phyloP scores from a whole-genome alignment of 805 yeast genomes.

The Pachysolen tannophilus region DNA sequence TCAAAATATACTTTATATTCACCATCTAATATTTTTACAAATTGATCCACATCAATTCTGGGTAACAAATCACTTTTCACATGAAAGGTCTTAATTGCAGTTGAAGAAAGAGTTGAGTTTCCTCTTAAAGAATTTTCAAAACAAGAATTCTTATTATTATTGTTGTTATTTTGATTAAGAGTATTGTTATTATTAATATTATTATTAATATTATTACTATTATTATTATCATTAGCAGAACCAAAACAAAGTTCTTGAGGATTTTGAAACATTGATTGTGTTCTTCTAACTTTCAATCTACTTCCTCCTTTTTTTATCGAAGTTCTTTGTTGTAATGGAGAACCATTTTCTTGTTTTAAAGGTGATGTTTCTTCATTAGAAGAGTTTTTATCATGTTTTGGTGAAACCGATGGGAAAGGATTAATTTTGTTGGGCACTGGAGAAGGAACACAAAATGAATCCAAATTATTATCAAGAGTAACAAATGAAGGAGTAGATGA shows the following conservation, averaged over 20 bases:
- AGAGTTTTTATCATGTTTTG: too few relatives aligned
- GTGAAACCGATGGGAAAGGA: slow-evolving; percentile 1
- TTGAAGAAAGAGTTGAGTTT: slow-evolving; percentile 19
- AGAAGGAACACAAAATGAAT: slow-evolving; percentile 18
- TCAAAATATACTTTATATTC: slow-evolving; percentile 40
- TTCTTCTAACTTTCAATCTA: slow-evolving; percentile 41
- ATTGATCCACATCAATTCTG: slow-evolving; percentile 52
- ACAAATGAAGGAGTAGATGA: slow-evolving; percentile 3
- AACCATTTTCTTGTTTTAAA: slow-evolving; percentile 24
- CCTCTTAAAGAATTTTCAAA: not conserved
- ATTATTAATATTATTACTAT: not conserved
- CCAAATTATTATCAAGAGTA: slow-evolving; percentile 10
- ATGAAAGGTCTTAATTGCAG: slow-evolving; percentile 32
- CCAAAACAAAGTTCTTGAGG: slow-evolving; percentile 3
- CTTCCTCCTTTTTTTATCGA: slow-evolving; percentile 15
- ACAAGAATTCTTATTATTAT: not conserved
- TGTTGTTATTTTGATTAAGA: not conserved
- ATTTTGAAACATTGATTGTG: slow-evolving; percentile 62
- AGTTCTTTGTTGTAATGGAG: slow-evolving; percentile 28
- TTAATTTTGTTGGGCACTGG: slow-evolving; percentile 15
- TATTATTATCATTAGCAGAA: not conserved
- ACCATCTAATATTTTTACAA: slow-evolving; percentile 53
- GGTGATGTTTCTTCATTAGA: slow-evolving; percentile 10
- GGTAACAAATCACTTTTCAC: slow-evolving; percentile 58
- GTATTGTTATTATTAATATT: not conserved